Base-by-base conservation (phyloP, 768 basidiomycete genomes). In the Hericium erinaceus region DNA sequence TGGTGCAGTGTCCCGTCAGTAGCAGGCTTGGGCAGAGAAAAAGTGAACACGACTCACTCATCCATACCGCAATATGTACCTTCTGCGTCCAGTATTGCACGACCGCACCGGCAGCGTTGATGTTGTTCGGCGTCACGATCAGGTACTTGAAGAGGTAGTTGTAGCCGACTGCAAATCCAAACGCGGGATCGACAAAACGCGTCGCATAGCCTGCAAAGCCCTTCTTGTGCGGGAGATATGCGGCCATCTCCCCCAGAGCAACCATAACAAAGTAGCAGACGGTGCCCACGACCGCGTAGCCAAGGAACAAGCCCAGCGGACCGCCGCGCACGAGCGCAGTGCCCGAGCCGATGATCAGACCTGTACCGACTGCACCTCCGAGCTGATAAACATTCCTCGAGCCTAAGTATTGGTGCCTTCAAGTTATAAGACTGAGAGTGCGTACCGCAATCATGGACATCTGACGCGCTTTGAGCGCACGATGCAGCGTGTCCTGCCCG, bases 111-210 rank as follows among this genome's bases (percentile, higher is more conserved):
- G 81, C 80, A 20, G 81, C 83, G 66, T 83, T 83, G 64, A 84
- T 76, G 61, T 85, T 85, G 61, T 82, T 83, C 0, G 81, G 80
- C 11, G 84, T 84, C 37, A 83, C 82, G 54, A 86, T 78, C 13
- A 84, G 68, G 74, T 83, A 75, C 57, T 41, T n/a, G 49, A 51
- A 48, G 56, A 50, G 54, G 64, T 85, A 83, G 66, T 84, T 84
- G 73, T 77, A 84, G 51, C 83, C 84, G 16, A 85, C 68, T 15
- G 81, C 83, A 66, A 87, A 86, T 40, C 82, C 84, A 48, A 85
- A 75, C 20, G 84, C 83, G 53, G 84, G 84, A 66, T 86, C 84
- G 20, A 81, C 79, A 63, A 83, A 84, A 51, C 84, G 79, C 2
- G 82, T 79, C 0, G 83, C 82, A 64, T 84, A 83, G 2, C 82